Conservation (phyloP, 2,329 filamentous ascomycete species). For the Verticillium isaacii region DNA sequence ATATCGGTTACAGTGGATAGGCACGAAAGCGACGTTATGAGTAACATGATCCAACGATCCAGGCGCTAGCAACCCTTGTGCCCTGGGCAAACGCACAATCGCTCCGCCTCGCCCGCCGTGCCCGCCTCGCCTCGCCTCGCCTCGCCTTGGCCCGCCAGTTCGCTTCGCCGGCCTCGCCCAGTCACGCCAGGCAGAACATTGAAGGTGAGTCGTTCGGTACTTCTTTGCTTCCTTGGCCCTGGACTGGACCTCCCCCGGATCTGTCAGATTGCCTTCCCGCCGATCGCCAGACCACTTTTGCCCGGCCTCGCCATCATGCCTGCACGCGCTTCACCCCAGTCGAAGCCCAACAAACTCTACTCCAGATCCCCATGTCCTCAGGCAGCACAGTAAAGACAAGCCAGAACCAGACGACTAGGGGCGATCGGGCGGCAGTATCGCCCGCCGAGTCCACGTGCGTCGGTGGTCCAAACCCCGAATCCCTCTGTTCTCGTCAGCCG, state of each 20-base stretch:
- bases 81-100: neutral
- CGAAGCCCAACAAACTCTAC: neutral
- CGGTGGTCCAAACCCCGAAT: neutral
- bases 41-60: too few species aligned
- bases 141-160: neutral
- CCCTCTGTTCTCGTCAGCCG: neutral
- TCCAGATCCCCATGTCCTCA: neutral
- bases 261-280: neutral
- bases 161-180: neutral
- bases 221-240: neutral
- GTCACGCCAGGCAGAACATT: neutral
- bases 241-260: neutral
- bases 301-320: neutral
- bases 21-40: too few species aligned
- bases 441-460: neutral
- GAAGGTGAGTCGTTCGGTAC: neutral
- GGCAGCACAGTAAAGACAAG: neutral
- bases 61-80: neutral
- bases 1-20: too few species aligned
- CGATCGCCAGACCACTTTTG: neutral
- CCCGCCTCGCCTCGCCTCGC: neutral
- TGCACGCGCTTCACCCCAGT: neutral
- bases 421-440: neutral
- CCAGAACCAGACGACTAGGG: neutral
- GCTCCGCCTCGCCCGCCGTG: too few species aligned